These are phyloP conservation scores for Rhizopogon vesiculosus DNA, from an alignment of 768 basidiomycete species.

Conservation along the genomic window DNA sequence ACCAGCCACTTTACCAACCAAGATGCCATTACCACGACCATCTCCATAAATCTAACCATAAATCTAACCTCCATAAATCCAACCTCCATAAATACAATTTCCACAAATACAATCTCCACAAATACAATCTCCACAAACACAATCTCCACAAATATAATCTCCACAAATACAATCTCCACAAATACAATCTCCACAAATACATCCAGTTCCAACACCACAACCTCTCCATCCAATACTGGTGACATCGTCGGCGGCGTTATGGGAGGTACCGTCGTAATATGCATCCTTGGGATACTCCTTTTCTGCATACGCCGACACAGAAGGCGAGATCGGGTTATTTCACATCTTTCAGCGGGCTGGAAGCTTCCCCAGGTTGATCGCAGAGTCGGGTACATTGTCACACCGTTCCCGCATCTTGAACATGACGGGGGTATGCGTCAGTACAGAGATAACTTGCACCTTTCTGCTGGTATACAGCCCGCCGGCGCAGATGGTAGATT, in stretches of 20 bases:
- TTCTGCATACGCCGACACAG: slow-evolving; percentile 22
- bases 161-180: too few species aligned
- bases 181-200: too few species aligned
- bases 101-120: too few species aligned
- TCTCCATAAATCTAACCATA: too few species aligned
- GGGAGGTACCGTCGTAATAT: slow-evolving; percentile 34
- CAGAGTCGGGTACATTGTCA: slow-evolving; percentile 19
- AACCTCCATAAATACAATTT: too few species aligned
- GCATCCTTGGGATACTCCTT: slow-evolving; percentile 22
- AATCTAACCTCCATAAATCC: too few species aligned
- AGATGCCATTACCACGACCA: too few species aligned
- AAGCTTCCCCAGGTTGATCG: too few species aligned
- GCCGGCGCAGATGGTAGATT: neutral
- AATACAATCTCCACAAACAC: too few species aligned
- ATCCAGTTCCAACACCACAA: slow-evolving; percentile 13
- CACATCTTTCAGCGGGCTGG: too few species aligned
- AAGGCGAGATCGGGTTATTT: slow-evolving; percentile 22
- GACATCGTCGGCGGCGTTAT: slow-evolving; percentile 49
- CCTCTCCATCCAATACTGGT: slow-evolving; percentile 16
- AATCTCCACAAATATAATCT: too few species aligned
- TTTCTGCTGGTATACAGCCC: neutral
- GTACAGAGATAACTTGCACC: slow-evolving; percentile 6
- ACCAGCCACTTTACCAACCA: too few species aligned
- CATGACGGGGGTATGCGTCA: slow-evolving; percentile 17
- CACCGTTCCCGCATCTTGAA: slow-evolving; percentile 10